Percentiles rank a stretch among this genome's conserved stretches.
Conservation (phyloP, 1,139 yeast genomes). For the Schwanniomyces etchellsii region DNA sequence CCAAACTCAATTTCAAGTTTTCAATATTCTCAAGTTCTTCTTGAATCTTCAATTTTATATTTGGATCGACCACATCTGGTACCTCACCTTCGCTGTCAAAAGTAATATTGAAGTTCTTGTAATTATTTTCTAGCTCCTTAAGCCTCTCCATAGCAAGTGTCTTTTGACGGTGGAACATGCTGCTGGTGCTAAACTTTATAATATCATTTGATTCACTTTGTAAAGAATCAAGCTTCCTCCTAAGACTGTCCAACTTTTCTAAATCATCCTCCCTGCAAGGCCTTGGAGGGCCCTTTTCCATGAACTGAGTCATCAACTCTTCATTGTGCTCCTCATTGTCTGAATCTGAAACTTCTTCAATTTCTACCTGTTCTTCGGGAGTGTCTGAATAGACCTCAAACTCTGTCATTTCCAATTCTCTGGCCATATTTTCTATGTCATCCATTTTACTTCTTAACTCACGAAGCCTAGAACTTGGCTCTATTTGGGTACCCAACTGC, state of each 20-base stretch:
- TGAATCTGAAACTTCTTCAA: slow-evolving; percentile 7
- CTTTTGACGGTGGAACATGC: slow-evolving; percentile 54
- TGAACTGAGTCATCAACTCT: slow-evolving; percentile 10
- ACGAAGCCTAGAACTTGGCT: slow-evolving; percentile 73
- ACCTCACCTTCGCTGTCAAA: slow-evolving; percentile 22
- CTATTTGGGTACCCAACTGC: slow-evolving; percentile 54
- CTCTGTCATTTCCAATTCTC: slow-evolving; percentile 83
- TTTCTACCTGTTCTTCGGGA: slow-evolving; percentile 9
- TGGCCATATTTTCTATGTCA: slow-evolving; percentile 74
- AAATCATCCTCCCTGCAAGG: slow-evolving; percentile 38
- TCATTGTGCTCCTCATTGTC: slow-evolving; percentile 10
- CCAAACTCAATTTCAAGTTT: slow-evolving; percentile 37
- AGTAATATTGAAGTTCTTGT: slow-evolving; percentile 56
- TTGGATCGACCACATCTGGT: slow-evolving; percentile 27
- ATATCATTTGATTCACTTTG: slow-evolving; percentile 74
- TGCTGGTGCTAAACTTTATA: slow-evolving; percentile 59
- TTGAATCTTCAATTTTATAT: slow-evolving; percentile 30
- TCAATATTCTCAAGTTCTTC: slow-evolving; percentile 45
- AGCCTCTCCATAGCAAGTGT: slow-evolving; percentile 63
- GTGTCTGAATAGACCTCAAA: slow-evolving; percentile 39
- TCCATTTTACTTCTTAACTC: slow-evolving; percentile 83
- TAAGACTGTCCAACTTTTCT: slow-evolving; percentile 44
- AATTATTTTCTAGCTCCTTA: slow-evolving; percentile 54
- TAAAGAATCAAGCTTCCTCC: slow-evolving; percentile 52
- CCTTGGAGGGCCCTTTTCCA: slow-evolving; percentile 26